phyloP scores from a whole-genome alignment of 169 alveolate species.

The Plasmodium reichenowi region DNA sequence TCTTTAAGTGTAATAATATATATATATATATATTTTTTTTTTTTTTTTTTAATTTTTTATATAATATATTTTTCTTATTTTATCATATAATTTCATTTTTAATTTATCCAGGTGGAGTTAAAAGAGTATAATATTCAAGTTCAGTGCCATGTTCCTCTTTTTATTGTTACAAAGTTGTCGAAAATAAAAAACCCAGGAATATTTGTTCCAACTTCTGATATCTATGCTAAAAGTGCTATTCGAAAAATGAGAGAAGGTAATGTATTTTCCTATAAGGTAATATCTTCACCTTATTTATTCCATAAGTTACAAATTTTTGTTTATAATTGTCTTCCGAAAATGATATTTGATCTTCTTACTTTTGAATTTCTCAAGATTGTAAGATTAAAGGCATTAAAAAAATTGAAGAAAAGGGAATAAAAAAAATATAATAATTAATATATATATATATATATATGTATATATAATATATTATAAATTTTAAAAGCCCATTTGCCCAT shows the following conservation, averaged over 20 bases:
- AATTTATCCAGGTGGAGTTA: slow-evolving; percentile 60
- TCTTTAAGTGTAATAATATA: slow-evolving; percentile 38
- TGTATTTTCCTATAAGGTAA: slow-evolving; percentile 22
- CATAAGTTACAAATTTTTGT: slow-evolving; percentile 73
- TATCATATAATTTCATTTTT: slow-evolving; percentile 3
- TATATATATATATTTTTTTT: not conserved
- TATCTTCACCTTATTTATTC: slow-evolving; percentile 76
- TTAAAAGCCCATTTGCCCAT: too few species aligned
- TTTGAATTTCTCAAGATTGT: slow-evolving; percentile 24
- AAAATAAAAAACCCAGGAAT: slow-evolving; percentile 76
- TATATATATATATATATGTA: not conserved
- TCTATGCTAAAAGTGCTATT: slow-evolving; percentile 52
- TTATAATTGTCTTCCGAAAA: slow-evolving; percentile 48
- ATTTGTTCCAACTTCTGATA: slow-evolving; percentile 79
- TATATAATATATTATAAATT: not conserved
- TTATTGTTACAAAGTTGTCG: slow-evolving; percentile 79
- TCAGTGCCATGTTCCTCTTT: slow-evolving; percentile 79
- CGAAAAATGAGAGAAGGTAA: slow-evolving; percentile 54
- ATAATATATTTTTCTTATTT: not conserved
- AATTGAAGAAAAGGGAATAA: slow-evolving; percentile 23
- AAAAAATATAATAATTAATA: not conserved
- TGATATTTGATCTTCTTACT: slow-evolving; percentile 15
- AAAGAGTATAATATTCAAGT: slow-evolving; percentile 72
- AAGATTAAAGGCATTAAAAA: slow-evolving; percentile 51
- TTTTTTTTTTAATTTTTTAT: not conserved